A percentile compares a stretch with the other conserved stretches of the same genome.
Conservation (phyloP, 2,329 filamentous ascomycete species). For the Hypoxylon sp. region DNA sequence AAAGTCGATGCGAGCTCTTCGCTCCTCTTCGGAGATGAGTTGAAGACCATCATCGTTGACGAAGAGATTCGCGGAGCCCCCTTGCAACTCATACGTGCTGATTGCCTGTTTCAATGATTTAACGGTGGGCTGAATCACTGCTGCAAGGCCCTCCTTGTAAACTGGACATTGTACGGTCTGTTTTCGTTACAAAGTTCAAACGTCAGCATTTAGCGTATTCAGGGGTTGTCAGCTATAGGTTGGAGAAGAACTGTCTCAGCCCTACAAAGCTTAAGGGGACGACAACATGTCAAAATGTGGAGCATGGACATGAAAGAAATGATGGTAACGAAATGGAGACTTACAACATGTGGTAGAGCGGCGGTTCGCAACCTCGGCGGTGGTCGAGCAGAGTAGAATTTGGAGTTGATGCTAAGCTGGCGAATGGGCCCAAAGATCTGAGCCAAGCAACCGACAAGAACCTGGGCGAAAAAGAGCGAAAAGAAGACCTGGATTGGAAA, state of each 20-base stretch:
- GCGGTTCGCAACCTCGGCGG: conserved; percentile 70
- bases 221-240: background rate
- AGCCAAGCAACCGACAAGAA: conserved; percentile 79
- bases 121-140: conserved; percentile 82
- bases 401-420: conserved; percentile 80
- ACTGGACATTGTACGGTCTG: conserved; percentile 85
- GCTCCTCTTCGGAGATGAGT: conserved; percentile 72
- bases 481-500: conserved; percentile 83
- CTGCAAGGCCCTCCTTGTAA: conserved; percentile 84
- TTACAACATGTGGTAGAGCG: conserved; percentile 72
- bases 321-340: background rate
- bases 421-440: conserved; percentile 82
- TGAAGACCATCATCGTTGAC: conserved; percentile 82
- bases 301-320: conserved; percentile 2
- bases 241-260: conserved; percentile 15
- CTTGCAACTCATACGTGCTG: conserved; percentile 80
- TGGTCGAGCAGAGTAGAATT: conserved; percentile 82
- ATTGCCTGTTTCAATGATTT: conserved; percentile 83
- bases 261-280: conserved; percentile 7
- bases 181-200: conserved; percentile 3
- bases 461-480: conserved; percentile 83
- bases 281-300: background rate
- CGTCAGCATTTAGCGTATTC: conserved; percentile 25
- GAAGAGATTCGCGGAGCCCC: conserved; percentile 82
- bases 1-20: conserved; percentile 73